Evolutionary conservation across 768 basidiomycete species (phyloP).

Genomic region (Kwoniella sp.): DNA sequence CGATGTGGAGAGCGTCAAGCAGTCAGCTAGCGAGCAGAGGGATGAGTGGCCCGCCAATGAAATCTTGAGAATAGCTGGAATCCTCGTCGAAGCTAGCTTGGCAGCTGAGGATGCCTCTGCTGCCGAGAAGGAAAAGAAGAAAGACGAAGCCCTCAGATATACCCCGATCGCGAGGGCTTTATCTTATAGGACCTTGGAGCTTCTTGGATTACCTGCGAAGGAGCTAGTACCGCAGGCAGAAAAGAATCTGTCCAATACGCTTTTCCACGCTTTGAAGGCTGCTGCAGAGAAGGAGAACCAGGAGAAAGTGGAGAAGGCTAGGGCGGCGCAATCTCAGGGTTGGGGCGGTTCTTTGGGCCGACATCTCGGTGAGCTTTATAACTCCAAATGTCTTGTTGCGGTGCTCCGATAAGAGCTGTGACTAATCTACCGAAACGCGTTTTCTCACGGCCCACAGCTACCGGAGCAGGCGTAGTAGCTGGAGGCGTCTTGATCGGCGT

Average conservation of each 20-base stretch:
- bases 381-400: too few relatives aligned
- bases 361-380: slow-evolving; percentile 25
- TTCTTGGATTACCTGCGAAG: slow-evolving; percentile 35
- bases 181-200: slow-evolving; percentile 36
- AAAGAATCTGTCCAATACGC: slow-evolving; percentile 37
- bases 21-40: slow-evolving; percentile 27
- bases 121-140: slow-evolving; percentile 17
- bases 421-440: neutral
- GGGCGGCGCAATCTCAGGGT: slow-evolving; percentile 54
- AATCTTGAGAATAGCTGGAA: slow-evolving; percentile 29
- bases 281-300: slow-evolving; percentile 36
- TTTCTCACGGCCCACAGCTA: slow-evolving; percentile 50
- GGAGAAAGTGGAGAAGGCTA: slow-evolving; percentile 45
- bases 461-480: slow-evolving; percentile 56
- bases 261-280: slow-evolving; percentile 48
- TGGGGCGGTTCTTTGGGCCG: slow-evolving; percentile 57
- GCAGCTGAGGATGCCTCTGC: slow-evolving; percentile 31
- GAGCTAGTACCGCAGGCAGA: slow-evolving; percentile 41
- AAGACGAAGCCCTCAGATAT: slow-evolving; percentile 46
- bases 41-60: slow-evolving; percentile 37
- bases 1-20: slow-evolving; percentile 17
- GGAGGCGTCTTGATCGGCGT: slow-evolving; percentile 57
- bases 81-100: slow-evolving; percentile 45
- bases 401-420: too few relatives aligned
- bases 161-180: slow-evolving; percentile 43